Conservation (phyloP, 106 monocot species). For the Triglochin maritima region DNA sequence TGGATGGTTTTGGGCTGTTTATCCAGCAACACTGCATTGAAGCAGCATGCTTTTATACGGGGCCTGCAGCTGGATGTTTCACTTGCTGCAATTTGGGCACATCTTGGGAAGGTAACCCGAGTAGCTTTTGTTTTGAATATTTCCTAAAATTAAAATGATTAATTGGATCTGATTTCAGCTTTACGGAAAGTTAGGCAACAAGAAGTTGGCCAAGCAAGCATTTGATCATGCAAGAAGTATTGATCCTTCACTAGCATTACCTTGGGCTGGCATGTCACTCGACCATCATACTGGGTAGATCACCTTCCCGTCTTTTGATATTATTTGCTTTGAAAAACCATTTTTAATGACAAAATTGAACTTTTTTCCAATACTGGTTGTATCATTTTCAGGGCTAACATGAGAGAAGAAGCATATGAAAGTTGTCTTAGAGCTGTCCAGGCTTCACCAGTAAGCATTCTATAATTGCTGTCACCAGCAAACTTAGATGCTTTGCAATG, state of each 20-base stretch:
- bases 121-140: neutral
- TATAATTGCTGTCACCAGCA: neutral
- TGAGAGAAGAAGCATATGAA: slow-evolving; percentile 65
- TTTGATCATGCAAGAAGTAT: slow-evolving; percentile 96
- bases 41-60: slow-evolving; percentile 89
- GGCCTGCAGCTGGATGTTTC: slow-evolving; percentile 77
- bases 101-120: slow-evolving; percentile 78
- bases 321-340: neutral
- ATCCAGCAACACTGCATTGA: slow-evolving; percentile 43
- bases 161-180: slow-evolving; percentile 40
- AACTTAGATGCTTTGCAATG: neutral
- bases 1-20: slow-evolving; percentile 71
- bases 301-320: neutral
- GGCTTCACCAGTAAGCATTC: slow-evolving; percentile 63
- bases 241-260: slow-evolving; percentile 86
- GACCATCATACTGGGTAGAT: slow-evolving; percentile 43
- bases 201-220: slow-evolving; percentile 56
- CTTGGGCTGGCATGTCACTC: slow-evolving; percentile 93
- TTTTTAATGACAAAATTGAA: neutral
- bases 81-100: slow-evolving; percentile 74
- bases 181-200: slow-evolving; percentile 64
- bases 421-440: slow-evolving; percentile 81
- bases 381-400: slow-evolving; percentile 23
- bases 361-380: neutral
- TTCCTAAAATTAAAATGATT: slow-evolving; percentile 5